Conservation (phyloP, 2,329 filamentous ascomycete genomes). For the Aspergillus persii region DNA sequence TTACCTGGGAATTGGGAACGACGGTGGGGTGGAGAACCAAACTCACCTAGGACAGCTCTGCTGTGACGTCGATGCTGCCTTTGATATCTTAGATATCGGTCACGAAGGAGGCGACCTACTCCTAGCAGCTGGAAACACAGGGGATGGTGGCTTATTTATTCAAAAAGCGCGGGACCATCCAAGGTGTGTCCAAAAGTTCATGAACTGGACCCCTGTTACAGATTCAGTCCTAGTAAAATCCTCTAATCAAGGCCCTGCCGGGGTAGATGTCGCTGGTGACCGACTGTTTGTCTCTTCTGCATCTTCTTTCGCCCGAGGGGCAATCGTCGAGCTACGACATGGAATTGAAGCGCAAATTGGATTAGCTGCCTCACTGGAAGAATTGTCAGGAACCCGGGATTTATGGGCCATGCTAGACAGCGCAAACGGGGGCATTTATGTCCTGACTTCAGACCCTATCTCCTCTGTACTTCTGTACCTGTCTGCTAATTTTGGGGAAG, state of each 20-base stretch:
- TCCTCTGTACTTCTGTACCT: slow-evolving; percentile 40
- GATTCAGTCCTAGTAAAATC: slow-evolving; percentile 41
- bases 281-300: slow-evolving; percentile 67
- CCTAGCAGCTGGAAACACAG: slow-evolving; percentile 73
- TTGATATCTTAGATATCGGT: slow-evolving; percentile 66
- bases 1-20: slow-evolving; percentile 65
- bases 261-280: slow-evolving; percentile 44
- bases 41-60: slow-evolving; percentile 64
- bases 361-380: slow-evolving; percentile 39
- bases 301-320: slow-evolving; percentile 57
- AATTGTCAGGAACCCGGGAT: slow-evolving; percentile 39
- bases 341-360: slow-evolving; percentile 69
- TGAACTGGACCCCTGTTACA: slow-evolving; percentile 58
- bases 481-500: slow-evolving; percentile 37
- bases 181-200: slow-evolving; percentile 59
- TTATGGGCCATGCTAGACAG: slow-evolving; percentile 45
- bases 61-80: slow-evolving; percentile 76
- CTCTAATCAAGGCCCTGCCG: slow-evolving; percentile 11
- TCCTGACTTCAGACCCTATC: slow-evolving; percentile 43
- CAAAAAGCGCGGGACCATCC: slow-evolving; percentile 59
- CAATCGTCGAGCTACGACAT: slow-evolving; percentile 66
- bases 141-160: slow-evolving; percentile 73
- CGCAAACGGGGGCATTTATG: slow-evolving; percentile 33
- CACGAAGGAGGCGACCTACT: slow-evolving; percentile 71
- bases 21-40: slow-evolving; percentile 53